These are phyloP conservation scores for Periconia macrospinosa DNA, from an alignment of 2,329 filamentous ascomycete species.

Conservation along the genomic window DNA sequence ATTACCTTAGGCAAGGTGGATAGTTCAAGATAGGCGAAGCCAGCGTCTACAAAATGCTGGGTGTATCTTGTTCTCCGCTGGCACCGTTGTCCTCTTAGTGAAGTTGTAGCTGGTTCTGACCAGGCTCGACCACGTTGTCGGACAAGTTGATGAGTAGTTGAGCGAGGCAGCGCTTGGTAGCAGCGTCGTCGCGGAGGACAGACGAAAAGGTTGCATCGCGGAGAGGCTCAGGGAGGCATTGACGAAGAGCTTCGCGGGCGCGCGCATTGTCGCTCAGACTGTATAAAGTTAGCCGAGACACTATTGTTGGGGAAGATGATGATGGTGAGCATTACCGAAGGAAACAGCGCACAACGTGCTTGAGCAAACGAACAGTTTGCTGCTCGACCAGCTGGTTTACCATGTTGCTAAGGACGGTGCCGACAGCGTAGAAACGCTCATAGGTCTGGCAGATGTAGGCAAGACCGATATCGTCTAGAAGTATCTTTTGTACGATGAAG, in stretches of 20 bases:
- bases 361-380: conserved; percentile 91
- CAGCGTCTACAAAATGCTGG: background rate
- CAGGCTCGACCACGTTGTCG: conserved; percentile 71
- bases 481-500: conserved; percentile 98
- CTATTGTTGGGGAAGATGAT: background rate
- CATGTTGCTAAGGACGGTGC: conserved; percentile 98
- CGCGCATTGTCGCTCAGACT: conserved; percentile 95
- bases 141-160: conserved; percentile 96
- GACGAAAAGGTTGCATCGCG: conserved; percentile 96
- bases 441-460: conserved; percentile 99
- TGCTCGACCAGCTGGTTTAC: conserved; percentile 96
- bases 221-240: conserved; percentile 98
- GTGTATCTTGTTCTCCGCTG: background rate
- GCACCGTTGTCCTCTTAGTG: conserved; percentile 19
- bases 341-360: conserved; percentile 97
- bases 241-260: conserved; percentile 88
- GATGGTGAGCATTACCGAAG: conserved; percentile 66
- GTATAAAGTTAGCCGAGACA: conserved; percentile 16
- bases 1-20: background rate
- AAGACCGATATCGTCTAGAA: conserved; percentile 93
- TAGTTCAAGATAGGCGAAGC: background rate
- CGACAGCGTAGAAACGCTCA: conserved; percentile 96
- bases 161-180: conserved; percentile 95
- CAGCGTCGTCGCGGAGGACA: conserved; percentile 93
- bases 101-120: conserved; percentile 41